Evolutionary conservation across 768 basidiomycete genomes (phyloP).

Genomic region (Lepiota subincarnata): DNA sequence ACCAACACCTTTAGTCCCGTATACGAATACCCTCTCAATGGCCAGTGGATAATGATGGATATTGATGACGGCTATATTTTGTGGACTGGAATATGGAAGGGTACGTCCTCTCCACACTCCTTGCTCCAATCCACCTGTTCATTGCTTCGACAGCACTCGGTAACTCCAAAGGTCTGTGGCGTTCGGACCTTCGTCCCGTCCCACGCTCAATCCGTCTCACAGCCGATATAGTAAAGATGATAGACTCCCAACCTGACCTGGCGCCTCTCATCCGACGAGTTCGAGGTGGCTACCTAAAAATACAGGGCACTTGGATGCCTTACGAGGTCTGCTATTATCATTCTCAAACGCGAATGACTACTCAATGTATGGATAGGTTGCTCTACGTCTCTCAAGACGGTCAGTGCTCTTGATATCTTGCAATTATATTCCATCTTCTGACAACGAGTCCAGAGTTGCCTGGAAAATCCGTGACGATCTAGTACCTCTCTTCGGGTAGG

Average conservation of each 20-base stretch:
- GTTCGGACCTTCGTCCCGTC: background rate
- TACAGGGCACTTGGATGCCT: conserved; percentile 94
- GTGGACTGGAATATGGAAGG: conserved; percentile 96
- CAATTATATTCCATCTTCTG: conserved; percentile 13
- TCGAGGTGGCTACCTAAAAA: conserved; percentile 85
- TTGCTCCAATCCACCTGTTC: background rate
- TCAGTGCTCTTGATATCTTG: conserved; percentile 30
- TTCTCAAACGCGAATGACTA: background rate
- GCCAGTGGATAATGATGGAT: conserved; percentile 96
- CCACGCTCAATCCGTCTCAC: conserved; percentile 4
- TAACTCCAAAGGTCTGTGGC: conserved; percentile 73
- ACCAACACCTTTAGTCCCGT: conserved; percentile 53
- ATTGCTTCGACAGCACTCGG: conserved; percentile 54
- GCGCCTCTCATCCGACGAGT: conserved; percentile 79
- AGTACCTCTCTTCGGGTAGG: conserved; percentile 83
- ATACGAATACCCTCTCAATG: conserved; percentile 85
- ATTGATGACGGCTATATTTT: conserved; percentile 89
- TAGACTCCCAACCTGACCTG: conserved; percentile 87
- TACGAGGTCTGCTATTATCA: conserved; percentile 57
- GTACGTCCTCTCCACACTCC: conserved; percentile 33
- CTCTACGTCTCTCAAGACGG: conserved; percentile 76
- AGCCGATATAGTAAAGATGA: conserved; percentile 93
- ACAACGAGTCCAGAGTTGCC: conserved; percentile 55
- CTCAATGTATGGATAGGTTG: conserved; percentile 47
- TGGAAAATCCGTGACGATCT: conserved; percentile 86